These are phyloP conservation scores for Debaryomyces hansenii DNA, from an alignment of 805 yeast species.

Conservation along the genomic window DNA sequence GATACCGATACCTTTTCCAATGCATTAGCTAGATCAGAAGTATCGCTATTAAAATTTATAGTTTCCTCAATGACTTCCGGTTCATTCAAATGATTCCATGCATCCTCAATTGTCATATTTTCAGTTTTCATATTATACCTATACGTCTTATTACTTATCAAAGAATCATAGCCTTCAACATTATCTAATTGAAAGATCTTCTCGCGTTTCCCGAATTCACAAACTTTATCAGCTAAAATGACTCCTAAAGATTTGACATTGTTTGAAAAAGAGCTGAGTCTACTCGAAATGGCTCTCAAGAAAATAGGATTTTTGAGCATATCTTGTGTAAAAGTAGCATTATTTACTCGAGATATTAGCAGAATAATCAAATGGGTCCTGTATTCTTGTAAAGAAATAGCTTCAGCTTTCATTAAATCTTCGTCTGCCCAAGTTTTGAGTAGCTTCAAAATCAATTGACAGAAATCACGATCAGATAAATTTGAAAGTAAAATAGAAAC, in stretches of 20 bases:
- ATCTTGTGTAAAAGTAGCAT: constrained; percentile 14
- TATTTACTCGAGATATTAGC: constrained; percentile 22
- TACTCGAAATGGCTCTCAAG: constrained; percentile 50
- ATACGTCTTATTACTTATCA: not conserved
- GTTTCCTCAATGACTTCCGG: constrained; percentile 13
- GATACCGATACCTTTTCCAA: not conserved
- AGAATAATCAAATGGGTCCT: constrained; percentile 50
- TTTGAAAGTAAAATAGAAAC: constrained; percentile 12
- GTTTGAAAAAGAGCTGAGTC: constrained; percentile 51
- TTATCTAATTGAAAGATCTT: constrained; percentile 34
- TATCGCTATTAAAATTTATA: constrained; percentile 19
- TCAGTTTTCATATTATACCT: not conserved
- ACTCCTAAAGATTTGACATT: constrained; percentile 55
- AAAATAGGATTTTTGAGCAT: constrained; percentile 41
- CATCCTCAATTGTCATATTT: constrained; percentile 7
- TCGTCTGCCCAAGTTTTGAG: constrained; percentile 25
- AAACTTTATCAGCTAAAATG: constrained; percentile 53
- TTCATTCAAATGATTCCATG: constrained; percentile 19
- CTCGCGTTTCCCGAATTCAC: constrained; percentile 28
- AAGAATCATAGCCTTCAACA: constrained; percentile 23
- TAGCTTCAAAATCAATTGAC: constrained; percentile 6
- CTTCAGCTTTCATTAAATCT: constrained; percentile 34
- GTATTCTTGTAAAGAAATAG: constrained; percentile 44
- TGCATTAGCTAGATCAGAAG: not conserved
- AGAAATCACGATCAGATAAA: not conserved